Base-by-base conservation (phyloP, 208 protist species). In the Trypanosoma brucei region DNA sequence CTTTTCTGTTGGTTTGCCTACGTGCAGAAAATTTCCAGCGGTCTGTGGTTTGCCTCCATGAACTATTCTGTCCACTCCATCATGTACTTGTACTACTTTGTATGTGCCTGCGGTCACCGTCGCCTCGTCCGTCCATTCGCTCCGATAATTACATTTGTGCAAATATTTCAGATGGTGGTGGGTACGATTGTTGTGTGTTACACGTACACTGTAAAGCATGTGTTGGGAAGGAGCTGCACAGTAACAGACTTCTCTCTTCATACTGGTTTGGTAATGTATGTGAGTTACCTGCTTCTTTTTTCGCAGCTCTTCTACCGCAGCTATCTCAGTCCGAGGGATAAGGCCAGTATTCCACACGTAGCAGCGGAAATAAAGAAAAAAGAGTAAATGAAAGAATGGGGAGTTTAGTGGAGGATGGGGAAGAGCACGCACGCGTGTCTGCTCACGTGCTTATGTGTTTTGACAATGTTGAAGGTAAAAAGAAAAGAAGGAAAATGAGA, bases 81-180 rank as follows among this genome's bases (percentile, higher is more conserved):
- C 73, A 98, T 98, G 94, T 98, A 98, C 75, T 71, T 81, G 2
- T 98, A 98, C 76, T 98, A 96, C 72, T 88, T 91, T 48, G 44
- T 95, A 38, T 84, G 80, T 62, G 74, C 81, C 1, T 79, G 72
- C 46, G 83, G 85, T 8, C 52, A 73, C 51, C 78, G 81, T 71
- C 67, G 79, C 37, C 57, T 81, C 8, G 66, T 91, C 39, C 86
- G 88, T 64, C 81, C 85, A 22, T 76, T 95, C 60, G 88, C 91
- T 0, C 79, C 86, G 2, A 22, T 91, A 48, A 94, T 96, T 63
- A 96, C 92, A 30, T 72, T 64, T n/a, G 61, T 94, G 55, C 92
- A 96, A 68, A 86, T 96, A 8, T 61, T 86, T 5, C 96, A 98
- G 75, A 98, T 98, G 94, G 85, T 97, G 30, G 69, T 91, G 2